phyloP scores from a whole-genome alignment of 345 rosid species.

The Gossypium ekmanianum region DNA sequence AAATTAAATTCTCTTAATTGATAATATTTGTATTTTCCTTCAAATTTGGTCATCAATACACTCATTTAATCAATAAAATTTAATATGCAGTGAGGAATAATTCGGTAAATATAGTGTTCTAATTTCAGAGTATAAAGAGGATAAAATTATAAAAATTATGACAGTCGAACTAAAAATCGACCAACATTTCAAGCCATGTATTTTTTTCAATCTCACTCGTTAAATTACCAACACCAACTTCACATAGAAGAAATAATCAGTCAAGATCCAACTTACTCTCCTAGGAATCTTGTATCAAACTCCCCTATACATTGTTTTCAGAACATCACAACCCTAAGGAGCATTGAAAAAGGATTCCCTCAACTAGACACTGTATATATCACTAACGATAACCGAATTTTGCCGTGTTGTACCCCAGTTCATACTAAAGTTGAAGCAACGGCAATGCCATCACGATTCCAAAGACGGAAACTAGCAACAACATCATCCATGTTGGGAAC shows the following conservation, averaged over 20 bases:
- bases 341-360: background rate
- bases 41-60: too few relatives aligned
- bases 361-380: conserved; percentile 11
- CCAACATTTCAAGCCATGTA: conserved; percentile 13
- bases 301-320: background rate
- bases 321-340: background rate
- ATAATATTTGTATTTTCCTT: too few relatives aligned
- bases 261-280: conserved; percentile 15
- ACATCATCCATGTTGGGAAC: conserved; percentile 81
- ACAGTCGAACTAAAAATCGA: conserved; percentile 11
- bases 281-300: conserved; percentile 12
- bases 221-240: conserved; percentile 20
- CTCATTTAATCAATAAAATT: too few relatives aligned
- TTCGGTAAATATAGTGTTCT: background rate
- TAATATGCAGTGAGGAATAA: background rate
- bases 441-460: conserved; percentile 98
- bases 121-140: background rate
- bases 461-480: conserved; percentile 76
- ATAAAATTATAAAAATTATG: background rate
- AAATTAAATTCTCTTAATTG: too few relatives aligned
- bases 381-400: conserved; percentile 23
- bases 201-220: conserved; percentile 7
- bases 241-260: conserved; percentile 12
- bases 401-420: background rate
- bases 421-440: conserved; percentile 74